Base-by-base conservation (phyloP, 768 basidiomycete species). In the Leccinum subgranulosum region DNA sequence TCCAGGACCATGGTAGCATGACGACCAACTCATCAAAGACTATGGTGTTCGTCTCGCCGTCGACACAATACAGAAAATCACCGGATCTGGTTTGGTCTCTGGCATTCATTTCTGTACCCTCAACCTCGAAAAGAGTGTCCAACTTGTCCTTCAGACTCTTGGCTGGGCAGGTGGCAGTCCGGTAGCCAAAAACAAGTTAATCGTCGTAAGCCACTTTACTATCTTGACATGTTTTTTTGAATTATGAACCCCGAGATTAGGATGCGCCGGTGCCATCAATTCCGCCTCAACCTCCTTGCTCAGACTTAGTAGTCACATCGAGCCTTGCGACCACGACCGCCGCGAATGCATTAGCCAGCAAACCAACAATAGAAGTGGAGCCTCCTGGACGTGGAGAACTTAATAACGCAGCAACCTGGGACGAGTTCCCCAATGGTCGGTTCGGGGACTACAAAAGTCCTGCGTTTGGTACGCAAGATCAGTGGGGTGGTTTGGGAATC, bases 371-470 rank as follows among this genome's bases (percentile, higher is more conserved):
- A 3, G 81, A 86, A 9, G 71, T 68, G 1, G 88, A 89, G 59
- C 82, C 77, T 5, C 62, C 69, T 28, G 86, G 88, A 27, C 81
- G 83, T 46, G 90, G 88, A 6, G 90, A 92, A 60, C 75, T 87
- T 7, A 91, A 88, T 65, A 82, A 87, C 61, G 88, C 88, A 0
- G 81, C 86, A 1, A 84, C 84, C 19, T 94, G 92, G 92, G 92
- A 94, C 65, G 97, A 99, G 67, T 98, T 98, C 70, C 97, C 97
- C 7, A 99, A 99, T 69, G 97, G 97, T 34, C 88, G 97, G 10
- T 98, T 98, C 71, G 97, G 97, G 60, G 97, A 98, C 72, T 92
- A 90, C 69, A 92, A 97, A 67, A 96, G 93, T 76, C 97, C 97
- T 21, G 97, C 97, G 1, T 99, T 89, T 64, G 97, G 97, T 48